A percentile compares a stretch with the other conserved stretches of the same genome.
phyloP scores from a whole-genome alignment of 768 basidiomycete genomes.

The Boletus sp. region DNA sequence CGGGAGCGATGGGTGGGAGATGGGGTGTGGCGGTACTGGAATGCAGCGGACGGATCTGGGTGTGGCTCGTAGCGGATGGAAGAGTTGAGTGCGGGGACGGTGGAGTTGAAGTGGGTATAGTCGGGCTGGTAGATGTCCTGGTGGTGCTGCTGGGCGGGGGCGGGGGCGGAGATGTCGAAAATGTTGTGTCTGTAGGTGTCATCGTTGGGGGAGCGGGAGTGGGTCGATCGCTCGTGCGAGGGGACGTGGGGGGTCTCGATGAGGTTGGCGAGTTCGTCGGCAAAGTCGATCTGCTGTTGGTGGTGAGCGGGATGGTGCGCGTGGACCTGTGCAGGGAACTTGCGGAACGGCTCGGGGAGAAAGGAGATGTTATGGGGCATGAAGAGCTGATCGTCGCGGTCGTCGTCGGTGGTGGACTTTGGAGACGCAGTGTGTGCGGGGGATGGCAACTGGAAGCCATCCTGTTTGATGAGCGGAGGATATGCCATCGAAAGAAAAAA shows the following conservation, averaged over 20 bases:
- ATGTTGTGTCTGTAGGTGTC: constrained; percentile 54
- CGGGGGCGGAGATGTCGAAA: constrained; percentile 59
- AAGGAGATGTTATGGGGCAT: constrained; percentile 45
- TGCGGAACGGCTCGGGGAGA: constrained; percentile 55
- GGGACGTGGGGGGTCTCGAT: constrained; percentile 39
- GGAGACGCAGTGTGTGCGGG: constrained; percentile 36
- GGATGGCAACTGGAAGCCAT: constrained; percentile 69
- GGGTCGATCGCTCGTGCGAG: constrained; percentile 45
- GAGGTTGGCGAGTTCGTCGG: constrained; percentile 66
- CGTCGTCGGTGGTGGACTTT: constrained; percentile 29
- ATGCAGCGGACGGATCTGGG: constrained; percentile 30
- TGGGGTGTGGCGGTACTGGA: constrained; percentile 26
- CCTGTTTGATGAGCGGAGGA: constrained; percentile 50
- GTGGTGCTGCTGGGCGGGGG: constrained; percentile 33
- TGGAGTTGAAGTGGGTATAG: constrained; percentile 46
- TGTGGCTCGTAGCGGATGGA: constrained; percentile 51
- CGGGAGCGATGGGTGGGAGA: constrained; percentile 44
- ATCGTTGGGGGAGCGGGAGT: constrained; percentile 39
- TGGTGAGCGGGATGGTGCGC: constrained; percentile 12
- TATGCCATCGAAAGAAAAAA: constrained; percentile 23
- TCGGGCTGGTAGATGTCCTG: constrained; percentile 32
- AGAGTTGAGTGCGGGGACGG: constrained; percentile 51
- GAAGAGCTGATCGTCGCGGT: constrained; percentile 38
- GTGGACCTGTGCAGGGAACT: constrained; percentile 38
- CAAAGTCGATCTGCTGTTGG: constrained; percentile 48